phyloP scores from a whole-genome alignment of 352 stramenopile genomes.

The Plasmopara viticola region DNA sequence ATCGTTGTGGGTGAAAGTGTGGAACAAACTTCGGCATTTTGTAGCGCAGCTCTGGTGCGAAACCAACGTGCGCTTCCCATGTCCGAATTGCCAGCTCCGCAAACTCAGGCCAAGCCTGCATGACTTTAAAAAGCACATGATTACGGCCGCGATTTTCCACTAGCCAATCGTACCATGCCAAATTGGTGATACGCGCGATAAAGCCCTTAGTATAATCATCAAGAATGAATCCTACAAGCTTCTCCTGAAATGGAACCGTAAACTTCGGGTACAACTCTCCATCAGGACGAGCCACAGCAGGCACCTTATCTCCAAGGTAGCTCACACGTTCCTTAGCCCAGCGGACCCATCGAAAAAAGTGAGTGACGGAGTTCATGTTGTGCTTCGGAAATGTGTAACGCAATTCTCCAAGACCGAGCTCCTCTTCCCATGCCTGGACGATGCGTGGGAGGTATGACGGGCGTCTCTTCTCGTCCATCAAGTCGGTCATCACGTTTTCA shows the following conservation, averaged over 20 bases:
- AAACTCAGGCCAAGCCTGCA: constrained; percentile 54
- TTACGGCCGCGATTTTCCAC: constrained; percentile 49
- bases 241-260: constrained; percentile 56
- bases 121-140: constrained; percentile 58
- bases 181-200: constrained; percentile 50
- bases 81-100: constrained; percentile 57
- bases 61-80: constrained; percentile 53
- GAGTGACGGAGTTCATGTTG: constrained; percentile 47
- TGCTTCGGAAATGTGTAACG: constrained; percentile 68
- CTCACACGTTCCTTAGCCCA: constrained; percentile 77
- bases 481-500: constrained; percentile 32
- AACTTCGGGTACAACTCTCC: constrained; percentile 61
- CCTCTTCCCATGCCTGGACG: constrained; percentile 57
- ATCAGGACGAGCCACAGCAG: constrained; percentile 33
- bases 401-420: constrained; percentile 44
- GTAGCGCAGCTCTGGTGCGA: constrained; percentile 40
- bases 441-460: constrained; percentile 54
- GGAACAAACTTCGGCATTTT: constrained; percentile 55
- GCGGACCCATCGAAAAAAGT: constrained; percentile 74
- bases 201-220: constrained; percentile 57
- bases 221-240: constrained; percentile 50
- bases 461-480: constrained; percentile 27
- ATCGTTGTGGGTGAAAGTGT: constrained; percentile 90
- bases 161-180: constrained; percentile 74
- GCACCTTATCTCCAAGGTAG: constrained; percentile 47